These are phyloP conservation scores for Cytospora piceae DNA, from an alignment of 2,329 filamentous ascomycete genomes.

Conservation along the genomic window DNA sequence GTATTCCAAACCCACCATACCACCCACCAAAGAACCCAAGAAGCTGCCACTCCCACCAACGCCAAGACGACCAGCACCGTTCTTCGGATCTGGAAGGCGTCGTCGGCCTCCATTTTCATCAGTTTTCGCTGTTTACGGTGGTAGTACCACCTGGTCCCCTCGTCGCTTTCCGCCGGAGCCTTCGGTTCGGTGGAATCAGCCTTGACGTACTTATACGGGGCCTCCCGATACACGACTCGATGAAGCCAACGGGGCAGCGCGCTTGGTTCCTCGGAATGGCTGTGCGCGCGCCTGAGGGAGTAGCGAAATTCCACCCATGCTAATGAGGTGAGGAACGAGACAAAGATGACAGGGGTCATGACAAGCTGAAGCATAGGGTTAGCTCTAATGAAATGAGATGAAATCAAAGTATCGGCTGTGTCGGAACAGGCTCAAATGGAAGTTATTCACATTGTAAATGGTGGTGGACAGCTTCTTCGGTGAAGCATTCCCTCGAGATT, in stretches of 20 bases:
- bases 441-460: slow-evolving; percentile 32
- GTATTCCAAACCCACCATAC: slow-evolving; percentile 30
- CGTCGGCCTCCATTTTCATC: slow-evolving; percentile 62
- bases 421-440: neutral
- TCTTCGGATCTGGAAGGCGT: slow-evolving; percentile 64
- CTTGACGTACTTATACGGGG: slow-evolving; percentile 43
- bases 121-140: slow-evolving; percentile 63
- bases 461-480: slow-evolving; percentile 32
- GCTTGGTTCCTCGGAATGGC: slow-evolving; percentile 39
- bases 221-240: slow-evolving; percentile 45
- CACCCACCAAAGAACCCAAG: slow-evolving; percentile 38
- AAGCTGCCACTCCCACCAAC: slow-evolving; percentile 38
- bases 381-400: neutral
- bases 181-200: slow-evolving; percentile 28
- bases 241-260: slow-evolving; percentile 48
- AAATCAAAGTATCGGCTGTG: neutral
- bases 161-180: slow-evolving; percentile 26
- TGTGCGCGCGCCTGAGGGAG: slow-evolving; percentile 53
- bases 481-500: slow-evolving; percentile 16
- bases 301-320: slow-evolving; percentile 63
- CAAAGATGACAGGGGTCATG: slow-evolving; percentile 66
- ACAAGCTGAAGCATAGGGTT: slow-evolving; percentile 44
- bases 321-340: slow-evolving; percentile 68
- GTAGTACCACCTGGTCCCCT: slow-evolving; percentile 49
- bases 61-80: slow-evolving; percentile 57